Conservation (phyloP, 1,139 yeast genomes). For the Diutina neorugosa region DNA sequence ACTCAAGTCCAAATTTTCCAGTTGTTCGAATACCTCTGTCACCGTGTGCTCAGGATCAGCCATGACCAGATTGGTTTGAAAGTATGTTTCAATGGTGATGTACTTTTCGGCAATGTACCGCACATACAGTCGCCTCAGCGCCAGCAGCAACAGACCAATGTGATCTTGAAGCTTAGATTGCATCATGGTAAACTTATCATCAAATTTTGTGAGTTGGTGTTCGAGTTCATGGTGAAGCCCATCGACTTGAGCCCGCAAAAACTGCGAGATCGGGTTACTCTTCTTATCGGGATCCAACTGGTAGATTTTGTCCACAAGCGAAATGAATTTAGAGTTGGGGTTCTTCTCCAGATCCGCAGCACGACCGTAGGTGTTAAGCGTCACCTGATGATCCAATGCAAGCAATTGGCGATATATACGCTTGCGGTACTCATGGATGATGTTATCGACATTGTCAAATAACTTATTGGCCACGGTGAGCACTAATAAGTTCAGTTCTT, state of each 20-base stretch:
- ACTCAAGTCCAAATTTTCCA: constrained; percentile 31
- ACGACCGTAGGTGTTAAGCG: not conserved
- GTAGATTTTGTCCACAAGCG: constrained; percentile 43
- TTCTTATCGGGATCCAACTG: constrained; percentile 17
- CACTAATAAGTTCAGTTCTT: not conserved
- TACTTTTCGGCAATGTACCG: constrained; percentile 42
- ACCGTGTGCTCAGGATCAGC: constrained; percentile 19
- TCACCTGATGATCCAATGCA: constrained; percentile 26
- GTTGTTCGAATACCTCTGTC: constrained; percentile 23
- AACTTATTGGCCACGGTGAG: constrained; percentile 27
- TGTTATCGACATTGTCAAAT: constrained; percentile 55
- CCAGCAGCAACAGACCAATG: constrained; percentile 20
- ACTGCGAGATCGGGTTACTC: constrained; percentile 54
- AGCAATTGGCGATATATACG: constrained; percentile 49
- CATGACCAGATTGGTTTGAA: constrained; percentile 13
- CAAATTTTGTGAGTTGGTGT: constrained; percentile 23
- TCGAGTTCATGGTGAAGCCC: constrained; percentile 23
- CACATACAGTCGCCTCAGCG: constrained; percentile 28
- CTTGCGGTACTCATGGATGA: constrained; percentile 53
- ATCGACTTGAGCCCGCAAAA: constrained; percentile 30
- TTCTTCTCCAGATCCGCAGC: constrained; percentile 5
- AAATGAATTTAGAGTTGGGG: constrained; percentile 30
- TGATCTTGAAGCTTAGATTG: constrained; percentile 28
- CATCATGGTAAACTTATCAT: constrained; percentile 27
- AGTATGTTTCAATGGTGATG: constrained; percentile 23